phyloP scores from a whole-genome alignment of 1,139 yeast genomes.

The Suhomyces kunorum region DNA sequence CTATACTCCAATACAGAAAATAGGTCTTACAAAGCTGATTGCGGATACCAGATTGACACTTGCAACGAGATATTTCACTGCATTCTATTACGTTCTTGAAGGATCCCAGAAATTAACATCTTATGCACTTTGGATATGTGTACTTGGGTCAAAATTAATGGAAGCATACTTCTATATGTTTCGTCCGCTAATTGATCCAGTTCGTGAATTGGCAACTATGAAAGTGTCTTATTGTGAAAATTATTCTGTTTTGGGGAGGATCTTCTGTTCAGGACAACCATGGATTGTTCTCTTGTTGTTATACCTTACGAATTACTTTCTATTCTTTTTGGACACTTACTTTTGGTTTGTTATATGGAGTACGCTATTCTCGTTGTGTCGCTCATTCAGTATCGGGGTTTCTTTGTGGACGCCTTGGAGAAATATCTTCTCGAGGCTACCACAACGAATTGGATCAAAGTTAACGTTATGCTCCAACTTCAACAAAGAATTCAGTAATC shows the following conservation, averaged over 20 bases:
- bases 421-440: conserved; percentile 71
- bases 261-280: conserved; percentile 63
- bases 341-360: conserved; percentile 87
- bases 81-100: conserved; percentile 26
- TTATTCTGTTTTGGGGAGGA: conserved; percentile 50
- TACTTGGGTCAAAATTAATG: conserved; percentile 32
- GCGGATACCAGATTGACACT: conserved; percentile 28
- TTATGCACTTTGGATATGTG: conserved; percentile 45
- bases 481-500: conserved; percentile 33
- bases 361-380: conserved; percentile 66
- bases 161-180: conserved; percentile 56
- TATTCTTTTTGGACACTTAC: conserved; percentile 83
- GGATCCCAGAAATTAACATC: conserved; percentile 38
- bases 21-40: conserved; percentile 34
- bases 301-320: conserved; percentile 63
- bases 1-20: conserved; percentile 44
- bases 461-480: conserved; percentile 44
- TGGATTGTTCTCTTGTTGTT: conserved; percentile 55
- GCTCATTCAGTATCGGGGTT: conserved; percentile 73
- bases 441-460: conserved; percentile 56
- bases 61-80: conserved; percentile 27
- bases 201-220: conserved; percentile 63
- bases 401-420: conserved; percentile 89
- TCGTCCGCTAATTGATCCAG: conserved; percentile 72
- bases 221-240: conserved; percentile 64